phyloP scores from a whole-genome alignment of 1,284 basidiomycete species.

The Bjerkandera adusta region DNA sequence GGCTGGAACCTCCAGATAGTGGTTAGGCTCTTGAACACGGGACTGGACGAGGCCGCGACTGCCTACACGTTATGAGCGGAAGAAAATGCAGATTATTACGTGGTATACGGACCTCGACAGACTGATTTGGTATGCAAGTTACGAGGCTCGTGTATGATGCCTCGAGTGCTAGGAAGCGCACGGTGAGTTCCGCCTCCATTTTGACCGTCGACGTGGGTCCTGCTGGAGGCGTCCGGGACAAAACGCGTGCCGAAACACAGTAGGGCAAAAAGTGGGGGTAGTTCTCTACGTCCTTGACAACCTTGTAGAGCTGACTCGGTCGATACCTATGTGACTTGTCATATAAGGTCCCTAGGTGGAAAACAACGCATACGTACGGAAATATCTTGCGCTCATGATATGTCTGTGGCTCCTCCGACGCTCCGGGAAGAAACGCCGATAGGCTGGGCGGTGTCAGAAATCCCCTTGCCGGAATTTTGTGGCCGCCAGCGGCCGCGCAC shows the following conservation, averaged over 20 bases:
- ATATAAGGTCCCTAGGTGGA: conserved; percentile 2
- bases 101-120: conserved; percentile 65
- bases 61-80: conserved; percentile 41
- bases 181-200: conserved; percentile 84
- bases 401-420: conserved; percentile 34
- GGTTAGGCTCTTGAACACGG: conserved; percentile 82
- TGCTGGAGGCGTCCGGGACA: conserved; percentile 36
- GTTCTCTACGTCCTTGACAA: conserved; percentile 86
- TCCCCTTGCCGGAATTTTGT: conserved; percentile 24
- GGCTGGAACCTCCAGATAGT: conserved; percentile 83
- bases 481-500: not conserved
- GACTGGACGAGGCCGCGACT: conserved; percentile 78
- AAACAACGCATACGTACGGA: conserved; percentile 55
- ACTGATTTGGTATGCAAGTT: conserved; percentile 71
- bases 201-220: conserved; percentile 13
- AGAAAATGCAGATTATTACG: not conserved
- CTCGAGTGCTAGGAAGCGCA: conserved; percentile 85
- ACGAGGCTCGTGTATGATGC: conserved; percentile 91
- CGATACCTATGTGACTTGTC: conserved; percentile 49
- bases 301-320: conserved; percentile 76
- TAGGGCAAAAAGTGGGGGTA: conserved; percentile 91
- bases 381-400: conserved; percentile 71
- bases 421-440: conserved; percentile 37
- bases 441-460: conserved; percentile 38
- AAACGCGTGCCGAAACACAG: conserved; percentile 76